These are phyloP conservation scores for Urochloa ruziziensis DNA, from an alignment of 176 grass and related monocot species.

Conservation along the genomic window DNA sequence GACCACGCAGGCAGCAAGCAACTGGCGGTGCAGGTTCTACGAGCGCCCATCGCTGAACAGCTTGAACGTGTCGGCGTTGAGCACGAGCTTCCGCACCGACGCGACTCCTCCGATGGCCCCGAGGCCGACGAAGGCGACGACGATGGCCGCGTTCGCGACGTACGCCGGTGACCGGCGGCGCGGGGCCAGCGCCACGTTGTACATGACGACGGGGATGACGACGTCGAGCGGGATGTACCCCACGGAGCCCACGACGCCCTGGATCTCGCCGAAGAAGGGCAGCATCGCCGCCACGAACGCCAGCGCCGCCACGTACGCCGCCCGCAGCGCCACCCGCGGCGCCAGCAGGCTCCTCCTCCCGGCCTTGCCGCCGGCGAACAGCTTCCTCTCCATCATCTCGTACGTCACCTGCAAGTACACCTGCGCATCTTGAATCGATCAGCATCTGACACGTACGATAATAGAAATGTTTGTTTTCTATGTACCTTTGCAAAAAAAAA, in stretches of 20 bases:
- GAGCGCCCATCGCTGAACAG: slow-evolving; percentile 47
- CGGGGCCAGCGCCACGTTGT: slow-evolving; percentile 69
- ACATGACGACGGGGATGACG: slow-evolving; percentile 76
- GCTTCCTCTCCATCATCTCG: slow-evolving; percentile 84
- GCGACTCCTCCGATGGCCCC: slow-evolving; percentile 67
- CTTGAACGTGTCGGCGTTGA: slow-evolving; percentile 78
- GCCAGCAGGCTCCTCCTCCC: slow-evolving; percentile 38
- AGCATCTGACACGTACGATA: too few species aligned
- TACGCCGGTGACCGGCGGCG: slow-evolving; percentile 26
- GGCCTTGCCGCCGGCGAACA: slow-evolving; percentile 50
- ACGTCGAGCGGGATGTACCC: slow-evolving; percentile 83
- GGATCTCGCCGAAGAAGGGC: slow-evolving; percentile 86
- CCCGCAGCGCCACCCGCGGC: slow-evolving; percentile 61
- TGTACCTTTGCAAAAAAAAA: too few species aligned
- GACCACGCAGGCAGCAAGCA: too few species aligned
- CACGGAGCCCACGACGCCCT: slow-evolving; percentile 67
- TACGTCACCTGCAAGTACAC: slow-evolving; percentile 89
- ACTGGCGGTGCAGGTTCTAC: background rate
- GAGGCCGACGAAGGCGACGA: slow-evolving; percentile 66
- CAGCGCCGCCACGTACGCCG: slow-evolving; percentile 55
- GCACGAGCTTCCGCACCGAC: slow-evolving; percentile 66
- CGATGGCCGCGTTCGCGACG: slow-evolving; percentile 63
- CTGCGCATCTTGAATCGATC: background rate
- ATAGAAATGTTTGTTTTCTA: too few species aligned
- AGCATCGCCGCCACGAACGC: slow-evolving; percentile 74